Base-by-base conservation (phyloP, 805 yeast species). In the Metschnikowia borealis region DNA sequence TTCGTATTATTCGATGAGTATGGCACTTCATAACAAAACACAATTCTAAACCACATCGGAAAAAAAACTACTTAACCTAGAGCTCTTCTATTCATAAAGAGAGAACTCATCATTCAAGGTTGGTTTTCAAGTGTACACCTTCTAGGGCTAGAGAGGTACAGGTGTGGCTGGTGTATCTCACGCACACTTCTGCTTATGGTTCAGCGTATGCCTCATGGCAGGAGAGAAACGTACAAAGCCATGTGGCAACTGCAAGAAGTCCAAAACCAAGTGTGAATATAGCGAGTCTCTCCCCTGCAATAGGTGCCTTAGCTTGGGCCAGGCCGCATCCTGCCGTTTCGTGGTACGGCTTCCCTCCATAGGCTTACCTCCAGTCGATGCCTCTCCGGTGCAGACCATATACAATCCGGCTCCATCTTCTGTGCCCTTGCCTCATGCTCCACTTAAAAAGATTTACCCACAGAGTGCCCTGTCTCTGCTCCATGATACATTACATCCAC, bases 191-290 rank as follows among this genome's bases (percentile, higher is more conserved):
- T 21, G 20, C 18, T 41, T 5, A 5, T 13, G 17, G 8, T 17
- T 14, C 38, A 33, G 18, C n/a, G 14, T 18, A 42, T 18, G 37
- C 45, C 21, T 15, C 31, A 63, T 63, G 66, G 62, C 64, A 35
- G 62, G 68, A 51, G 77, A 72, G 56, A 70, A 69, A 51, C 56
- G 79, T 41, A 74, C 77, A 14, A 82, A 79, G 59, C 89, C 89
- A 3, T 84, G 90, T 62, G 71, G 80, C 21, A 73, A 74, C 57
- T 84, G 90, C 62, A 76, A 86, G 49, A 72, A 72, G 59, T 73
- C 84, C 20, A 84, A 84, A 64, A 83, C 84, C 26, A 82, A 77
- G 62, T 84, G 90, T 57, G 74, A 74, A 36, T 81, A 81, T 58
- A 57, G 68, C 5, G 70, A 68, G 2, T 55, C 64, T 2, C 65